phyloP scores from a whole-genome alignment of 208 protist genomes.

The Perkinsela sp. region DNA sequence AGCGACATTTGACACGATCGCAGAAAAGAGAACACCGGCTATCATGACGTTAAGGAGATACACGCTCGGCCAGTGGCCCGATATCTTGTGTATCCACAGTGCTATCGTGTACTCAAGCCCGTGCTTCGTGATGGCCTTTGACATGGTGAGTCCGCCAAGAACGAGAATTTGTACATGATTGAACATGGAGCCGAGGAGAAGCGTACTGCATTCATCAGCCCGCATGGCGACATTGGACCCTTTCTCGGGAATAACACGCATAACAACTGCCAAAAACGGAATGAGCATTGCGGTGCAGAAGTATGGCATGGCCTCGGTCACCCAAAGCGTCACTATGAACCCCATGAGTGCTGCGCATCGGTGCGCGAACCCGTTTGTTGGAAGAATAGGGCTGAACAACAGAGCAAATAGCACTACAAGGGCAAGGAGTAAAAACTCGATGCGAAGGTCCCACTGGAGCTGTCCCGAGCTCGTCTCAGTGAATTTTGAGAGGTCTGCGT shows the following conservation, averaged over 20 bases:
- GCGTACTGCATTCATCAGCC: constrained; percentile 24
- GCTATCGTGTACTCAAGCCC: constrained; percentile 58
- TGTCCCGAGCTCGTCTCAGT: neutral
- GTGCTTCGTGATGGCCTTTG: constrained; percentile 39
- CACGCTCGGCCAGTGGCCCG: constrained; percentile 27
- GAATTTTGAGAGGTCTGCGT: neutral
- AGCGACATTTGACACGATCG: constrained; percentile 64
- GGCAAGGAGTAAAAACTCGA: constrained; percentile 5
- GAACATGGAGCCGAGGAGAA: constrained; percentile 16
- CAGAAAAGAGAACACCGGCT: constrained; percentile 34
- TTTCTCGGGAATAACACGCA: constrained; percentile 37
- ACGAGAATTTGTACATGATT: constrained; percentile 67
- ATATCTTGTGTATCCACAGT: constrained; percentile 24
- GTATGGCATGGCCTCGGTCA: constrained; percentile 63
- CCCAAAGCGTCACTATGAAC: constrained; percentile 54
- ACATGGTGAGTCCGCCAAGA: constrained; percentile 61
- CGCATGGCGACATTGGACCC: constrained; percentile 13
- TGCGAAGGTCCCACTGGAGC: neutral
- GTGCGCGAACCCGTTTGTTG: constrained; percentile 28
- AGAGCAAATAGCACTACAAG: constrained; percentile 21
- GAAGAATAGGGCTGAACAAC: constrained; percentile 25
- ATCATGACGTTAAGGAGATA: constrained; percentile 69
- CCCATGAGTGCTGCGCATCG: constrained; percentile 59
- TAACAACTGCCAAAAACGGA: constrained; percentile 42
- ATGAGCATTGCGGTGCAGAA: constrained; percentile 70